A percentile compares a stretch with the other conserved stretches of the same genome.
Evolutionary conservation across 2,329 filamentous ascomycete genomes (phyloP).

Genomic region (Talaromyces pinophilus): DNA sequence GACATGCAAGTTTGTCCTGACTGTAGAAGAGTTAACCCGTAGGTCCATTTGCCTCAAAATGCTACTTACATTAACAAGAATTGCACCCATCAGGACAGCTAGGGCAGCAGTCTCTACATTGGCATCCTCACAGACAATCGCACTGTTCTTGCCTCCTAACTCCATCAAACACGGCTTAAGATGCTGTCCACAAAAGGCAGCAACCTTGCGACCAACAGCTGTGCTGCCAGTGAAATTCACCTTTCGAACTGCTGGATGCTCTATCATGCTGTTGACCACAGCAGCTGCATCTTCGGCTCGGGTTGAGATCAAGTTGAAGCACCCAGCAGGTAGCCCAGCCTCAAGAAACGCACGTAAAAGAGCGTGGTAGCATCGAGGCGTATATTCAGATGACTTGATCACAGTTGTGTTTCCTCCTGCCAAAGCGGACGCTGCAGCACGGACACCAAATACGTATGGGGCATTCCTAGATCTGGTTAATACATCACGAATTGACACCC

Average conservation of each 20-base stretch:
- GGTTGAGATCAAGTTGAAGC: conserved; percentile 44
- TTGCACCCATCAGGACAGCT: not conserved
- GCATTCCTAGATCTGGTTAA: conserved; percentile 49
- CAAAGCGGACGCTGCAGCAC: conserved; percentile 62
- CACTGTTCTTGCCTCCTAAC: conserved; percentile 51
- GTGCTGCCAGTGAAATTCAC: conserved; percentile 51
- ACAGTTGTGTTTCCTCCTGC: conserved; percentile 71
- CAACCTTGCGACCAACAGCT: conserved; percentile 46
- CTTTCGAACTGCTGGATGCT: conserved; percentile 42
- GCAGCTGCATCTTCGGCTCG: conserved; percentile 36
- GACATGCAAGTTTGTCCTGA: conserved; percentile 68
- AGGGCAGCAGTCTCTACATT: conserved; percentile 43
- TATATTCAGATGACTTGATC: conserved; percentile 68
- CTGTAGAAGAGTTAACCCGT: conserved; percentile 55
- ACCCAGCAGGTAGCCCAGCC: conserved; percentile 47
- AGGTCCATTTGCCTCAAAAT: conserved; percentile 58
- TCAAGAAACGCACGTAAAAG: conserved; percentile 45
- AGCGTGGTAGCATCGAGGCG: conserved; percentile 63
- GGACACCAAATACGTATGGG: conserved; percentile 52
- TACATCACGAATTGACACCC: not conserved
- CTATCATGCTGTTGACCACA: conserved; percentile 42
- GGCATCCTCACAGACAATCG: conserved; percentile 50
- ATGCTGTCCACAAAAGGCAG: conserved; percentile 38
- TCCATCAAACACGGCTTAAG: conserved; percentile 53
- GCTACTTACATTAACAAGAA: not conserved